Evolutionary conservation across 306 rosid genomes (phyloP).

Genomic region (Oemleria cerasiformis): DNA sequence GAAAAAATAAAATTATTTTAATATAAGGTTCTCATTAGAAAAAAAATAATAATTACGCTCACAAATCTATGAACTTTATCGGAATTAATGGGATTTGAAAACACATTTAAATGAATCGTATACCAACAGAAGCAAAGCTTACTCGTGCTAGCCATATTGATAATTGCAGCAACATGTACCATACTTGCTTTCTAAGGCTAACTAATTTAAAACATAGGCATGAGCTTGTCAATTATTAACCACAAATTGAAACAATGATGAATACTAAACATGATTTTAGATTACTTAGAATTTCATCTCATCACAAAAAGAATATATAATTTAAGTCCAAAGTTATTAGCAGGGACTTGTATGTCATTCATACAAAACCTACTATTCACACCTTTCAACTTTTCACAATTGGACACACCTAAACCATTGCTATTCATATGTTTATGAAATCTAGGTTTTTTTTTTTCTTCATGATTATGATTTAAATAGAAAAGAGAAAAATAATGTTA

Average conservation of each 20-base stretch:
- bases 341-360: too few relatives aligned
- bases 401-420: background rate
- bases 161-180: slow-evolving; percentile 16
- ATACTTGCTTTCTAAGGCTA: slow-evolving; percentile 22
- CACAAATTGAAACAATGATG: background rate
- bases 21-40: too few relatives aligned
- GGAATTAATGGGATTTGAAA: too few relatives aligned
- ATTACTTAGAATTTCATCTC: slow-evolving; percentile 7
- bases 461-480: too few relatives aligned
- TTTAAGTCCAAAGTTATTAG: too few relatives aligned
- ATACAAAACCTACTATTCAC: background rate
- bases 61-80: too few relatives aligned
- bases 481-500: too few relatives aligned
- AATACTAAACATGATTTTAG: slow-evolving; percentile 8
- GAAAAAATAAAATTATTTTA: too few relatives aligned
- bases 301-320: background rate
- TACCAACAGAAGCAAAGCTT: background rate
- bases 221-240: background rate
- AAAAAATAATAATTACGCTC: too few relatives aligned
- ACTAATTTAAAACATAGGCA: background rate
- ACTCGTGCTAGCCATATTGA: slow-evolving; percentile 1
- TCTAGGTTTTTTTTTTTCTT: too few relatives aligned
- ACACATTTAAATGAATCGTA: background rate
- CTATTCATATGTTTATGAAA: too few relatives aligned
- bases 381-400: too few relatives aligned